phyloP scores from a whole-genome alignment of 805 yeast species.

The Nakazawaea ishiwadae region DNA sequence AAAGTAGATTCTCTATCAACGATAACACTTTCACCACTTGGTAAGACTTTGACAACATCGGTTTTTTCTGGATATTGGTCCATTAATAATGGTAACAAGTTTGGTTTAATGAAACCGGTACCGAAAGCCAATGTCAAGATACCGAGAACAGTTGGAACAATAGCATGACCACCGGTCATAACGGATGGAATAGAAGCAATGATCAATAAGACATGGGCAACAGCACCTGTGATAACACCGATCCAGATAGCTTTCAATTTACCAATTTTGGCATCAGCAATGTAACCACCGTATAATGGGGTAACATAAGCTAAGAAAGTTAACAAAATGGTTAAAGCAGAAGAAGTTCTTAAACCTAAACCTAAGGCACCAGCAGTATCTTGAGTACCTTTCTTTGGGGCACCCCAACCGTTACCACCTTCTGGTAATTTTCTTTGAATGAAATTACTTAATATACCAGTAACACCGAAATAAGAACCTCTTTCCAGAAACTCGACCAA shows the following conservation, averaged over 20 bases:
- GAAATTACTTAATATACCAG: conserved; percentile 41
- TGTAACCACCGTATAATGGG: conserved; percentile 49
- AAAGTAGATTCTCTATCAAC: conserved; percentile 40
- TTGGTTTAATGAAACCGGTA: conserved; percentile 53
- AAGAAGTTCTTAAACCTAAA: conserved; percentile 39
- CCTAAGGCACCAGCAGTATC: conserved; percentile 47
- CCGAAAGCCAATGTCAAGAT: conserved; percentile 37
- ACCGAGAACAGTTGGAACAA: conserved; percentile 38
- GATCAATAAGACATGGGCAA: conserved; percentile 43
- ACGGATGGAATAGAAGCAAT: conserved; percentile 45
- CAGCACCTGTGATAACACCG: conserved; percentile 41
- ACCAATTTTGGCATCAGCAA: conserved; percentile 46
- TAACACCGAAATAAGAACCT: conserved; percentile 47
- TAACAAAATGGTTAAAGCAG: conserved; percentile 42
- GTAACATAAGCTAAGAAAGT: conserved; percentile 45
- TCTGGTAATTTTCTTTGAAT: conserved; percentile 48
- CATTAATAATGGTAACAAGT: conserved; percentile 42
- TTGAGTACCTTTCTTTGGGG: conserved; percentile 27
- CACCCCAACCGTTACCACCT: conserved; percentile 42
- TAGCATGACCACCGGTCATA: conserved; percentile 32
- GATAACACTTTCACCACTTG: conserved; percentile 63
- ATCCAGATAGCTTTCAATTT: conserved; percentile 44
- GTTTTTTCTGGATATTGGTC: conserved; percentile 63
- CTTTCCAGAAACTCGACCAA: conserved; percentile 48
- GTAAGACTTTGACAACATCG: conserved; percentile 52